Evolutionary conservation across 164 flowering plant genomes (phyloP).

Genomic region (Tinospora cordifolia): DNA sequence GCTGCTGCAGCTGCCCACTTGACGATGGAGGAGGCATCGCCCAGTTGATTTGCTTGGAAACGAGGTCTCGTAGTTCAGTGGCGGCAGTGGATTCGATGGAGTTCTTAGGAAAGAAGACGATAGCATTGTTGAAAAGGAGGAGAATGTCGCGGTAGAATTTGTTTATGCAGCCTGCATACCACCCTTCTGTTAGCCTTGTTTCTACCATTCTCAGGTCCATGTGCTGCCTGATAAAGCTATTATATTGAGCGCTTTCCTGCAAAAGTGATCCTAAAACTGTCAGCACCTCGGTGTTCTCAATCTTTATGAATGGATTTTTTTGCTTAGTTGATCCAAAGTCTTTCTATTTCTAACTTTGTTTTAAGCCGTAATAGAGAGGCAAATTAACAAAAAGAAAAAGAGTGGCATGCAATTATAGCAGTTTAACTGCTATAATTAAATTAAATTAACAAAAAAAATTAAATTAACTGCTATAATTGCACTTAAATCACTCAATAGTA

Average conservation of each 20-base stretch:
- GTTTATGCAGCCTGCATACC: conserved; percentile 28
- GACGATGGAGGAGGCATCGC: conserved; percentile 10
- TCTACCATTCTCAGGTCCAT: conserved; percentile 48
- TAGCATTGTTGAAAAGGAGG: conserved; percentile 58
- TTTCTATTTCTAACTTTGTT: too few species aligned
- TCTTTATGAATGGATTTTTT: too few species aligned
- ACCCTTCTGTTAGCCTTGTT: conserved; percentile 38
- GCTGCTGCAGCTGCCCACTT: background rate
- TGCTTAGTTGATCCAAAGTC: background rate
- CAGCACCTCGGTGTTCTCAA: background rate
- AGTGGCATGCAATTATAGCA: too few species aligned
- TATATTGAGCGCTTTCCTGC: conserved; percentile 50
- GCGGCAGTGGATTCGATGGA: conserved; percentile 49
- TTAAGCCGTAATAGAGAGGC: background rate
- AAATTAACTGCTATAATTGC: too few species aligned
- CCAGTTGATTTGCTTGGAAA: conserved; percentile 28
- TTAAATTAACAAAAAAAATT: too few species aligned
- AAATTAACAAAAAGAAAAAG: background rate
- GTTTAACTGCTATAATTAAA: too few species aligned
- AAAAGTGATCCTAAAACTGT: background rate
- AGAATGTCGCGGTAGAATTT: conserved; percentile 51
- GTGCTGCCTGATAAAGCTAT: conserved; percentile 46
- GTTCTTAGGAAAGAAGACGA: conserved; percentile 43
- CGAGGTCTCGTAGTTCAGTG: conserved; percentile 33
- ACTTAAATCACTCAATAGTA: too few species aligned